Evolutionary conservation across 495 filamentous ascomycete genomes (phyloP).

Genomic region (Coniosporium apollinis): DNA sequence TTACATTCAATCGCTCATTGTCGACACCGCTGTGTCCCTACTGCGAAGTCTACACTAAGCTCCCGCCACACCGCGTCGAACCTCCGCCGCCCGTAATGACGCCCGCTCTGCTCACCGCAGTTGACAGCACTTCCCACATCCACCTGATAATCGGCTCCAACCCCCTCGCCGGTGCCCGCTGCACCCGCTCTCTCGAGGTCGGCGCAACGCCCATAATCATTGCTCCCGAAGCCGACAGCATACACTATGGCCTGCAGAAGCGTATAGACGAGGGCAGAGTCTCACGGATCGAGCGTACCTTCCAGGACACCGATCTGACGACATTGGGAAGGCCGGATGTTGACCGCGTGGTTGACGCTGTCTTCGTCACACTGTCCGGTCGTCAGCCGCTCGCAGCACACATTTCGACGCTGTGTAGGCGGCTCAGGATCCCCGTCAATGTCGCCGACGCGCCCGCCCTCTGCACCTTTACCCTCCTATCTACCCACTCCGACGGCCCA

Average conservation of each 20-base stretch:
- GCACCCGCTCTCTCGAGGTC: conserved; percentile 62
- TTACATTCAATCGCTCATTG: no score
- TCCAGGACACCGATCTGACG: conserved; percentile 58
- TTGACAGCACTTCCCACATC: conserved; percentile 56
- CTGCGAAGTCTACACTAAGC: no score
- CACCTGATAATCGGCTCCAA: conserved; percentile 80
- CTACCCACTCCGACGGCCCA: conserved; percentile 76
- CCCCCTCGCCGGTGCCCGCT: conserved; percentile 69
- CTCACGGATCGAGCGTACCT: conserved; percentile 52
- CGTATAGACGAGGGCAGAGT: conserved; percentile 56
- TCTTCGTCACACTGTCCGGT: conserved; percentile 64
- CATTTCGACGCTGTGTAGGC: conserved; percentile 59
- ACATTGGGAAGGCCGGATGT: conserved; percentile 66
- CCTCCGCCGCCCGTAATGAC: no score
- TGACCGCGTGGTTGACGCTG: conserved; percentile 64
- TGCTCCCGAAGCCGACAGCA: conserved; percentile 41
- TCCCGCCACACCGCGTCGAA: no score
- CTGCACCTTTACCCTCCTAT: conserved; percentile 82
- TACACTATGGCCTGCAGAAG: conserved; percentile 59
- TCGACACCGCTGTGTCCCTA: no score
- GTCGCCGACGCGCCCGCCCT: conserved; percentile 73
- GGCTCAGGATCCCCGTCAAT: conserved; percentile 80
- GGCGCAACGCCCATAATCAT: conserved; percentile 79
- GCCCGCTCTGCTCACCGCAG: conserved; percentile 56
- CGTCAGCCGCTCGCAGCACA: conserved; percentile 37